These are phyloP conservation scores for Daldinia loculata DNA, from an alignment of 495 filamentous ascomycete genomes.

Conservation along the genomic window DNA sequence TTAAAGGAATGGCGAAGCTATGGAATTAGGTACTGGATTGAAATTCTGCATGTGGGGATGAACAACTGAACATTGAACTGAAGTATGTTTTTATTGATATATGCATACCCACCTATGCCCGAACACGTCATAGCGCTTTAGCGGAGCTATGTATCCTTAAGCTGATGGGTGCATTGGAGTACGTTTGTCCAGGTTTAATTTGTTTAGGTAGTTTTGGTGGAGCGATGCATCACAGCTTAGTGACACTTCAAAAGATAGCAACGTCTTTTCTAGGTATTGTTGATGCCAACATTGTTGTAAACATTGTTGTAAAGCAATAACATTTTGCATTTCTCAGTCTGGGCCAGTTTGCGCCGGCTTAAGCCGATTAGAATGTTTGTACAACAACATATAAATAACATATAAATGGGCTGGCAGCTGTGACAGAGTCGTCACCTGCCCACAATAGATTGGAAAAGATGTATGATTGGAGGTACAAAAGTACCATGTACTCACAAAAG, in stretches of 20 bases:
- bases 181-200: neutral
- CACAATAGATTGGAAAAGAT: neutral
- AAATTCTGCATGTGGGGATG: neutral
- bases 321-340: neutral
- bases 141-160: too few species aligned
- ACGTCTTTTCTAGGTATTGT: neutral
- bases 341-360: neutral
- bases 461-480: neutral
- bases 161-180: neutral
- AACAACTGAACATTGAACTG: neutral
- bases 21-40: neutral
- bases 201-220: neutral
- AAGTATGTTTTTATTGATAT: neutral
- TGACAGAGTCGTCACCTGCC: slow-evolving; percentile 1
- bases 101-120: too few species aligned
- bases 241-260: neutral
- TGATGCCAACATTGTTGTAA: neutral
- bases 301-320: neutral
- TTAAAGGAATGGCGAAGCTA: neutral
- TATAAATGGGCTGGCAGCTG: neutral
- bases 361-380: neutral
- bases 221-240: neutral
- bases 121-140: too few species aligned
- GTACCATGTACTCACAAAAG: neutral
- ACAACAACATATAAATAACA: too few species aligned